Conservation (phyloP, 495 filamentous ascomycete genomes). For the Rusavskia elegans region DNA sequence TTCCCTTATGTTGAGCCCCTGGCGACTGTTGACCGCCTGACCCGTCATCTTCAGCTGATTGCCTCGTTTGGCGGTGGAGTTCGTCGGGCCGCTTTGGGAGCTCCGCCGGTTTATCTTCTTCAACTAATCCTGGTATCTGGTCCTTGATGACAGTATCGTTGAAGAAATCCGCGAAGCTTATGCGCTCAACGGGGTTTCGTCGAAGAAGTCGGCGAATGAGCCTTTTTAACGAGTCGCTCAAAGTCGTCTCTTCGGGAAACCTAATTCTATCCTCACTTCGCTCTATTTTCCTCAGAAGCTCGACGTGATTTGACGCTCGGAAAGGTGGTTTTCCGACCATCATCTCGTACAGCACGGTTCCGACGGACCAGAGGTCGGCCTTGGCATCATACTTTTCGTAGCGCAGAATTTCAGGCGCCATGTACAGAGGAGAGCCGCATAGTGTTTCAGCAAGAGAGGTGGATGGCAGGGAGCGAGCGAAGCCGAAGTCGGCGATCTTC, state of each 20-base stretch:
- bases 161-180: conserved; percentile 76
- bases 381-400: conserved; percentile 97
- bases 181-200: conserved; percentile 65
- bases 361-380: conserved; percentile 94
- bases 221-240: conserved; percentile 66
- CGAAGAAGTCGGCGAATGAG: conserved; percentile 69
- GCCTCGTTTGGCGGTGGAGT: conserved; percentile 4
- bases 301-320: conserved; percentile 83
- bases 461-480: conserved; percentile 75
- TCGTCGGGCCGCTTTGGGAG: conserved; percentile 10
- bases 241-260: conserved; percentile 56
- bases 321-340: conserved; percentile 81
- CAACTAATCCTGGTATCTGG: conserved; percentile 68
- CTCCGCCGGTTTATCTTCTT: conserved; percentile 48
- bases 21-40: background rate
- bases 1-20: background rate
- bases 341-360: conserved; percentile 92
- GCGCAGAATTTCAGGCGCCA: conserved; percentile 93
- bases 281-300: conserved; percentile 82
- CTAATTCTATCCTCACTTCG: conserved; percentile 65
- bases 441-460: conserved; percentile 89
- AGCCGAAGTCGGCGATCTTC: conserved; percentile 96
- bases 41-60: background rate
- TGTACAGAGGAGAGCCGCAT: conserved; percentile 96
- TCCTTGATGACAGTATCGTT: conserved; percentile 52